These are phyloP conservation scores for Trametes sp. DNA, from an alignment of 1,284 basidiomycete genomes.

Conservation along the genomic window DNA sequence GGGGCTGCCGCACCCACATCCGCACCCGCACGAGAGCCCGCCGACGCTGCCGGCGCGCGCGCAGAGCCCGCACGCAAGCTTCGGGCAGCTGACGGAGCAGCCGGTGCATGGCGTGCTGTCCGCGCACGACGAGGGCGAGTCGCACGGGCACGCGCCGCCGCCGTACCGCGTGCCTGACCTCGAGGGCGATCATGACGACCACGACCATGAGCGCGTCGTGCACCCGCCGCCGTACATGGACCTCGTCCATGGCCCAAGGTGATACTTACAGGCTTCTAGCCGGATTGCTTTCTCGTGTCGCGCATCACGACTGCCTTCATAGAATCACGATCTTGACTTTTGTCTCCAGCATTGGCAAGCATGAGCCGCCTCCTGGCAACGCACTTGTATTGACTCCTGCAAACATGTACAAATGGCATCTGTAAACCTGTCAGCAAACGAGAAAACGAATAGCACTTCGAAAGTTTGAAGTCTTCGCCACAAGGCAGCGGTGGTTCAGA, in stretches of 20 bases:
- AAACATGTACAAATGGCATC: conserved; percentile 2
- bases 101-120: conserved; percentile 17
- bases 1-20: conserved; percentile 42
- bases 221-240: conserved; percentile 54
- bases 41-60: conserved; percentile 40
- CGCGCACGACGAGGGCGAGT: conserved; percentile 28
- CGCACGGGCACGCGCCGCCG: conserved; percentile 50
- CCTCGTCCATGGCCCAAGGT: conserved; percentile 39
- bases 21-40: conserved; percentile 40
- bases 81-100: conserved; percentile 21
- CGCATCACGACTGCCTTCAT: neutral
- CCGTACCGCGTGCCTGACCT: conserved; percentile 64
- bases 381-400: neutral
- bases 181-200: conserved; percentile 47
- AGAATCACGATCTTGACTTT: conserved; percentile 6
- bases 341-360: conserved; percentile 2
- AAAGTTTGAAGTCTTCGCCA: neutral
- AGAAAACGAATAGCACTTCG: too few relatives aligned
- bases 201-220: conserved; percentile 44
- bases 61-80: conserved; percentile 45
- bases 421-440: neutral
- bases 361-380: neutral
- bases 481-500: neutral
- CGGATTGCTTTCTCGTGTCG: neutral
- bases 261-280: neutral